These are phyloP conservation scores for Mortierella antarctica DNA, from an alignment of 192 early-diverging fungal genomes.

Conservation along the genomic window DNA sequence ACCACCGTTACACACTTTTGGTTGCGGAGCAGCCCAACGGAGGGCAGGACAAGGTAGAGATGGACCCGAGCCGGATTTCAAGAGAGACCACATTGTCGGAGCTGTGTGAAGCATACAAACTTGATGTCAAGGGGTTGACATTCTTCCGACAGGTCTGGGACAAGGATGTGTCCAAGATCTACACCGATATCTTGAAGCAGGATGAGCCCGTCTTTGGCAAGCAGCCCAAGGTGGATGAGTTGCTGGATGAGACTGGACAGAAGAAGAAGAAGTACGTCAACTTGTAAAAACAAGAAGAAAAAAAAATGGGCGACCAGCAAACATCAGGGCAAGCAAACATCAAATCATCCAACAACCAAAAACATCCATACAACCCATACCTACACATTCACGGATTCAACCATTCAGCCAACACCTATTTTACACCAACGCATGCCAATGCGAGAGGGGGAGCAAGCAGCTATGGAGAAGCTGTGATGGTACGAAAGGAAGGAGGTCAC, in stretches of 20 bases:
- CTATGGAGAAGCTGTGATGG: no score
- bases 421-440: no score
- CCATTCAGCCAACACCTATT: no score
- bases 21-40: constrained; percentile 71
- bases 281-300: constrained; percentile 17
- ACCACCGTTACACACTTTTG: constrained; percentile 78
- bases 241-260: constrained; percentile 58
- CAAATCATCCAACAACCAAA: no score
- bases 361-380: no score
- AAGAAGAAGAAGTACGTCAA: constrained; percentile 48
- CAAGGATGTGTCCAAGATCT: constrained; percentile 61
- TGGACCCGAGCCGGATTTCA: constrained; percentile 31
- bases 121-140: constrained; percentile 55
- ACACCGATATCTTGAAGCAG: constrained; percentile 59
- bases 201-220: constrained; percentile 64
- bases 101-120: constrained; percentile 54
- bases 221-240: constrained; percentile 59
- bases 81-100: constrained; percentile 43
- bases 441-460: no score
- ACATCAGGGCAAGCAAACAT: no score
- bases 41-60: constrained; percentile 62
- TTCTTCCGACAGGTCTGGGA: constrained; percentile 72
- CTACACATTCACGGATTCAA: no score
- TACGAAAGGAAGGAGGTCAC: no score
- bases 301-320: no score